Evolutionary conservation across 257 asterid species (phyloP), one percentile per base, ranked within the genome.

Genomic region (Linderniella brevidens): DNA sequence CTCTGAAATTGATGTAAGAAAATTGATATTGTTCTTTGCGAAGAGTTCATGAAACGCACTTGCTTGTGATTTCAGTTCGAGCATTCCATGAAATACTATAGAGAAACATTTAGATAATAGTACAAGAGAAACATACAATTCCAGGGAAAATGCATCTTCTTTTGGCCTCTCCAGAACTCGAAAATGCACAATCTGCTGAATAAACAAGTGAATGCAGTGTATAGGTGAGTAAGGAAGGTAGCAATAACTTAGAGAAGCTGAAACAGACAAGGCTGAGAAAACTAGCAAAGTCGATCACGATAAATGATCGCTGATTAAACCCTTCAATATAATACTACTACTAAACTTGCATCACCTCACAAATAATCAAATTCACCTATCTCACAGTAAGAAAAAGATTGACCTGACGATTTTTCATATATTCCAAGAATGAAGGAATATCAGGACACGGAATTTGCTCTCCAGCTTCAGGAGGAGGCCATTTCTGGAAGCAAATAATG

Each of bases 341-440:
- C 32, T 25, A 6, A 25, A 25, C 6, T 25, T 25, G 32, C 32
- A 6, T 25, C 32, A 25, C 6, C 32, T 2, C 32, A 25, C 32
- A 25, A n/a, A n/a, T n/a, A n/a, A n/a, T n/a, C 6, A 25, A 25
- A 25, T 3, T 25, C 32, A 25, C 32, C 32, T 25, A 25, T 40
- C 16, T 14, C 16, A 40, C 4, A 14, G 1, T 36, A 53, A 17
- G 59, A 25, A 25, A 47, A 53, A 57, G 55, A 19, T 39, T 58
- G 49, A 81, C 96, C 99, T 85, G 96, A 64, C 99, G 92, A 58
- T 90, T 90, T 61, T 85, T 75, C 64, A 85, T 93, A 56, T 81
- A 88, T 63, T 80, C 95, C 78, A 84, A 61, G 58, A 57, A 88
- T 39, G 80, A 73, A 68, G 94, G 92, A 66, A 75, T 86, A 38